Percentiles rank a stretch among this genome's conserved stretches.
phyloP scores from a whole-genome alignment of 768 basidiomycete genomes.

The Lentinula guzmanii region DNA sequence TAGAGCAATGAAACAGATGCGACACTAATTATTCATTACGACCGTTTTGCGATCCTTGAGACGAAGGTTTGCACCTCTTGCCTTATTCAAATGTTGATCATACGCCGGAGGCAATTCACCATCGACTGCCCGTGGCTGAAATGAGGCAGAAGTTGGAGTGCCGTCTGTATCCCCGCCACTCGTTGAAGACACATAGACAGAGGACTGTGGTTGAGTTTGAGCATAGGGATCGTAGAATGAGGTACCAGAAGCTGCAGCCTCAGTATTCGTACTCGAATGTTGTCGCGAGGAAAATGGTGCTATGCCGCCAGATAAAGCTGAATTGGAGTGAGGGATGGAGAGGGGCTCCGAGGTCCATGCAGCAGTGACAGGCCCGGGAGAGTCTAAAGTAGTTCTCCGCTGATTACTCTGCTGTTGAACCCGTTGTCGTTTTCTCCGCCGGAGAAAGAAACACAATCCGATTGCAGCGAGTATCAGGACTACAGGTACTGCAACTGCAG shows the following conservation, averaged over 20 bases:
- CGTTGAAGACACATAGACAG: background rate
- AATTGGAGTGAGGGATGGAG: background rate
- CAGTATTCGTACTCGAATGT: background rate
- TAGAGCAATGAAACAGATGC: background rate
- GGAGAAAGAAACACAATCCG: background rate
- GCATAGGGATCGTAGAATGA: background rate
- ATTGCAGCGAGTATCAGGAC: background rate
- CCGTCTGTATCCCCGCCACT: background rate
- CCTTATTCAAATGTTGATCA: background rate
- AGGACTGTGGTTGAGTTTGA: background rate
- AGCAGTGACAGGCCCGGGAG: background rate
- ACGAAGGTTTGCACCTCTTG: background rate
- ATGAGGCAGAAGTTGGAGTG: background rate
- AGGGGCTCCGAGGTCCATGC: background rate
- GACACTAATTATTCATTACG: background rate
- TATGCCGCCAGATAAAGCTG: background rate
- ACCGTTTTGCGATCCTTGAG: background rate
- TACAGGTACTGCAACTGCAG: background rate
- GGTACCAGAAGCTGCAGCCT: background rate
- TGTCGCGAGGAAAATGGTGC: background rate
- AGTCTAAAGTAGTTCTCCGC: background rate
- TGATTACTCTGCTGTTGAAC: background rate
- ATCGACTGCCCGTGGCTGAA: background rate
- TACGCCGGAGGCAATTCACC: background rate
- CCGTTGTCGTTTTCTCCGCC: background rate